Percentiles rank a stretch among this genome's conserved stretches.
These are phyloP conservation scores for Metarhizium guizhouense DNA, from an alignment of 2,329 filamentous ascomycete species.

Conservation along the genomic window DNA sequence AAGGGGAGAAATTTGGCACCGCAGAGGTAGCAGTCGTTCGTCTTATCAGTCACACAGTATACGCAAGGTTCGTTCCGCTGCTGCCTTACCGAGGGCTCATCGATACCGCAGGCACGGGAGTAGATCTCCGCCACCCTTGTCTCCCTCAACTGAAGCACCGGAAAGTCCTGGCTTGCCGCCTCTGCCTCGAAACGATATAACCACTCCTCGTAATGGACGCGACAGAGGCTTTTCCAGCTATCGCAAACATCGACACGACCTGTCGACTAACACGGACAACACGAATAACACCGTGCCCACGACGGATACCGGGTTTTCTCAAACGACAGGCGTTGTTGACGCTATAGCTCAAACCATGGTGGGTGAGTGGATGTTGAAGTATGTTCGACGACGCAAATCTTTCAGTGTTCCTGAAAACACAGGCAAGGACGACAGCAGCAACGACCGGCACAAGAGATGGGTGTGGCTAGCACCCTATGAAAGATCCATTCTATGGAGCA, in stretches of 20 bases:
- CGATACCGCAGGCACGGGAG: conserved; percentile 42
- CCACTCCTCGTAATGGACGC: conserved; percentile 41
- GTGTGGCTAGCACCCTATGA: conserved; percentile 98
- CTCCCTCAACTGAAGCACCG: conserved; percentile 56
- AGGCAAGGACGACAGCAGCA: conserved; percentile 60
- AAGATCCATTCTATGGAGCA: conserved; percentile 93
- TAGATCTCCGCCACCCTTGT: conserved; percentile 56
- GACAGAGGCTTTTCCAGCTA: conserved; percentile 32
- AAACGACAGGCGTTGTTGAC: conserved; percentile 78
- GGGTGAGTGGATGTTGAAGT: conserved; percentile 94
- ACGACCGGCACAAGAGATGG: conserved; percentile 88
- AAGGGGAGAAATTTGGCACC: conserved; percentile 45
- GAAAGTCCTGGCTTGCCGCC: conserved; percentile 67
- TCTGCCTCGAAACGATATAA: conserved; percentile 64
- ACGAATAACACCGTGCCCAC: conserved; percentile 32
- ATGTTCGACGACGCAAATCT: conserved; percentile 78
- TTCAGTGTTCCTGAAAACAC: conserved; percentile 69
- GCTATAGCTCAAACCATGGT: conserved; percentile 98
- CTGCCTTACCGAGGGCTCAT: conserved; percentile 54
- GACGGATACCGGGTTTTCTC: conserved; percentile 47
- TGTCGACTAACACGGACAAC: conserved; percentile 40
- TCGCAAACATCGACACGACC: conserved; percentile 43
- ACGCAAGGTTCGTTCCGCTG: conserved; percentile 78
- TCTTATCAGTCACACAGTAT: conserved; percentile 53
- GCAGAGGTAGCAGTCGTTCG: conserved; percentile 38